Evolutionary conservation across 2,329 filamentous ascomycete species (phyloP).

Genomic region (Lasiodiplodia citricola): DNA sequence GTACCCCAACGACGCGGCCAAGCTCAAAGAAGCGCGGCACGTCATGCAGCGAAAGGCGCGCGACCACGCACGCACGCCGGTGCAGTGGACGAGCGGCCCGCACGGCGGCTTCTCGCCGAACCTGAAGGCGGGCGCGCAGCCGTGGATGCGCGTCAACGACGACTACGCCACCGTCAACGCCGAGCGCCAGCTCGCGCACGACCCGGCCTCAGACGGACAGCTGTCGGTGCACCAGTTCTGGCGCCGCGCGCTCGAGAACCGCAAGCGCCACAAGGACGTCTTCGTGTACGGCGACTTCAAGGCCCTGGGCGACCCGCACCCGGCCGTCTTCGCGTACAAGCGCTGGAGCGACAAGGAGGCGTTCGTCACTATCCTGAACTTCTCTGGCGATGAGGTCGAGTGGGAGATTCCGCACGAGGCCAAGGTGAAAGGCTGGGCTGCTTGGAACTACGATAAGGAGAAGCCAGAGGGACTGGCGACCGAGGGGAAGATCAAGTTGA

Average conservation of each 20-base stretch:
- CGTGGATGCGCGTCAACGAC: conserved; percentile 67
- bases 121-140: conserved; percentile 47
- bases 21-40: conserved; percentile 36
- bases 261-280: conserved; percentile 62
- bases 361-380: conserved; percentile 42
- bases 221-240: conserved; percentile 64
- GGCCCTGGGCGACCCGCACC: conserved; percentile 50
- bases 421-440: conserved; percentile 42
- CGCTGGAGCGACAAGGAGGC: conserved; percentile 37
- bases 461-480: conserved; percentile 14
- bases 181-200: conserved; percentile 52
- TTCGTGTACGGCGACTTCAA: conserved; percentile 68
- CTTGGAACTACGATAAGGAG: conserved; percentile 39
- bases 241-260: conserved; percentile 59
- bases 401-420: conserved; percentile 38
- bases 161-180: conserved; percentile 63
- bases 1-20: conserved; percentile 37
- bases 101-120: conserved; percentile 66
- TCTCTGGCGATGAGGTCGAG: conserved; percentile 36
- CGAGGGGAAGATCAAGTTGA: conserved; percentile 36
- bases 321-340: conserved; percentile 39
- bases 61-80: conserved; percentile 69
- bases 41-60: conserved; percentile 59
- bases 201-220: conserved; percentile 32
- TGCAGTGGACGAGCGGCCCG: conserved; percentile 65